Evolutionary conservation across 2,329 filamentous ascomycete genomes (phyloP).

Genomic region (Penicillium sp.): DNA sequence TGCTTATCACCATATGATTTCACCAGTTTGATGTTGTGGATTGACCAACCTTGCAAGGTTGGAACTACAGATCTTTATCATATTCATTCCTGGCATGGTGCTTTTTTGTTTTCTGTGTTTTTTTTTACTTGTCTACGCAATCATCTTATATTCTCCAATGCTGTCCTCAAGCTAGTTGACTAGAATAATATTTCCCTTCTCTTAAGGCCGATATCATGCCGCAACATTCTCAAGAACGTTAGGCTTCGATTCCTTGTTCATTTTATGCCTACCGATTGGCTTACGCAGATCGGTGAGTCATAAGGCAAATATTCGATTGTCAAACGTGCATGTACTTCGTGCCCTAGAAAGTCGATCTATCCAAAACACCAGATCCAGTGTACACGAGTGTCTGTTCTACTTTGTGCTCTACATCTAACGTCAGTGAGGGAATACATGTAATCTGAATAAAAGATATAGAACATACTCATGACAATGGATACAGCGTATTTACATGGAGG

Average conservation of each 20-base stretch:
- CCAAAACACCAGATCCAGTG: background rate
- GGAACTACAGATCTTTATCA: background rate
- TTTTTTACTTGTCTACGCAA: too few relatives aligned
- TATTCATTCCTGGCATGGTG: background rate
- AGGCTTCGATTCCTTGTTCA: background rate
- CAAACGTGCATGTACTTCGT: too few relatives aligned
- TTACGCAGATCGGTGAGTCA: background rate
- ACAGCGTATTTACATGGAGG: too few relatives aligned
- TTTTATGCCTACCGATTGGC: background rate
- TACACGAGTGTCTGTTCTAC: too few relatives aligned
- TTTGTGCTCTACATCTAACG: too few relatives aligned
- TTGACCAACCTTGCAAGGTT: too few relatives aligned
- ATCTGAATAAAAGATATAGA: too few relatives aligned
- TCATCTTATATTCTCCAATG: background rate
- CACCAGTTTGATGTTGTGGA: too few relatives aligned
- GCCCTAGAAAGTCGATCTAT: background rate
- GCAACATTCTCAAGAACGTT: background rate
- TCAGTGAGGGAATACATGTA: too few relatives aligned
- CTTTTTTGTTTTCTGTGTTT: too few relatives aligned
- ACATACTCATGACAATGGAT: too few relatives aligned
- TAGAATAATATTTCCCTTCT: background rate
- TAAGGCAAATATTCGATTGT: background rate
- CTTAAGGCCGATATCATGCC: background rate
- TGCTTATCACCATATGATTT: slow-evolving; percentile 13
- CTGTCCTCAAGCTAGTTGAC: background rate